These are phyloP conservation scores for Prototheca wickerhamii DNA, from an alignment of 163 green algal species.

Conservation along the genomic window DNA sequence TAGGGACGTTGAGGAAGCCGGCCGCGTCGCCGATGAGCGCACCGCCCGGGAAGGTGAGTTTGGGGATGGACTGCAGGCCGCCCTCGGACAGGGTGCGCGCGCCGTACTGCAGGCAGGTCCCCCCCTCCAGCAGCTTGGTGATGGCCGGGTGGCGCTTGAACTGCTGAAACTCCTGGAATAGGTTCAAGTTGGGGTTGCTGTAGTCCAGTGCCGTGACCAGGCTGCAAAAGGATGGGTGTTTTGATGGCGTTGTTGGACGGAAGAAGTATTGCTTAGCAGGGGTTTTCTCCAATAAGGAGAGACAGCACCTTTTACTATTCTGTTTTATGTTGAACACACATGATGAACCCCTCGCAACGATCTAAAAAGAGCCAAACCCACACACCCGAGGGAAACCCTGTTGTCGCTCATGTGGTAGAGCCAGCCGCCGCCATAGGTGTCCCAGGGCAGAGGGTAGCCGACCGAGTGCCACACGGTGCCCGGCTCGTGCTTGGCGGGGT, in stretches of 20 bases:
- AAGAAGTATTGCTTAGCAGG: neutral
- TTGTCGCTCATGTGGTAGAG: constrained; percentile 87
- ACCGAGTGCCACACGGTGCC: constrained; percentile 69
- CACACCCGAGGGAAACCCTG: constrained; percentile 35
- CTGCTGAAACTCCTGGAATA: constrained; percentile 82
- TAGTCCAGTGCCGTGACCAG: constrained; percentile 89
- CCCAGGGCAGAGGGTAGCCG: constrained; percentile 60
- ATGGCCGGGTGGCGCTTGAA: constrained; percentile 80
- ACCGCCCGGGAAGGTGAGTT: constrained; percentile 77
- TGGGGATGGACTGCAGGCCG: constrained; percentile 78
- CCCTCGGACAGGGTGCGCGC: constrained; percentile 83
- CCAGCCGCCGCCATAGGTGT: constrained; percentile 78
- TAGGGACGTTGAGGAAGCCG: constrained; percentile 88
- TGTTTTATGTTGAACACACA: too few relatives aligned
- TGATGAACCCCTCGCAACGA: too few relatives aligned
- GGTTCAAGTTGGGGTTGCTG: constrained; percentile 71
- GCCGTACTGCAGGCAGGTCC: constrained; percentile 80
- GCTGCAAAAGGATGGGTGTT: constrained; percentile 12
- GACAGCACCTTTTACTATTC: neutral
- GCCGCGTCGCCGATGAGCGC: constrained; percentile 81
- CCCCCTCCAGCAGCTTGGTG: constrained; percentile 62
- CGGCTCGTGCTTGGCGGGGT: constrained; percentile 39
- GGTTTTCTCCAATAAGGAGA: neutral
- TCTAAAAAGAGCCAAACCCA: neutral
- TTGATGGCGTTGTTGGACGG: neutral